phyloP scores from a whole-genome alignment of 257 asterid genomes.

The Sherardia arvensis region DNA sequence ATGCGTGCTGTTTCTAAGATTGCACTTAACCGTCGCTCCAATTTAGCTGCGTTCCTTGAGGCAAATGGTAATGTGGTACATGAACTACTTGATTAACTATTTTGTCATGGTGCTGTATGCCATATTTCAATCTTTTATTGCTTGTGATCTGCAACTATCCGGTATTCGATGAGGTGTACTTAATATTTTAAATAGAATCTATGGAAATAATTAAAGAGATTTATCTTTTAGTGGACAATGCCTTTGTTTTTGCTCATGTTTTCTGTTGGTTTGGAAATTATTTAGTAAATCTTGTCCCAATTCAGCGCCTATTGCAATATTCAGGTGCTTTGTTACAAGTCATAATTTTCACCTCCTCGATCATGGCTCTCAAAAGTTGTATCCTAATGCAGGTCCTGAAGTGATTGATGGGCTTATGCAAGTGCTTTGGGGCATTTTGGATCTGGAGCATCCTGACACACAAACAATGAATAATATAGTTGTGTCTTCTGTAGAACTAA shows the following conservation, averaged over 20 bases:
- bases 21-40: slow-evolving; percentile 83
- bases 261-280: not conserved
- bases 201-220: no score
- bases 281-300: not conserved
- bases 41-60: slow-evolving; percentile 82
- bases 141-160: not conserved
- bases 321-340: not conserved
- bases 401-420: slow-evolving; percentile 95
- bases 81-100: not conserved
- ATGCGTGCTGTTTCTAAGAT: slow-evolving; percentile 98
- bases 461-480: slow-evolving; percentile 94
- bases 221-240: no score
- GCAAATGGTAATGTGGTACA: slow-evolving; percentile 44
- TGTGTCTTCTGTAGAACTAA: slow-evolving; percentile 77
- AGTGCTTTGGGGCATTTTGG: slow-evolving; percentile 97
- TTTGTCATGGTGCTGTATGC: not conserved
- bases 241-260: not conserved
- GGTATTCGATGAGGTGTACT: no score
- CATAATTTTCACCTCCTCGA: not conserved
- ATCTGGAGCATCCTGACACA: slow-evolving; percentile 87
- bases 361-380: not conserved
- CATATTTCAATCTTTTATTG: not conserved
- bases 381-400: slow-evolving; percentile 57
- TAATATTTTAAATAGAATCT: no score
- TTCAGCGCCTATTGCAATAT: not conserved